phyloP scores from a whole-genome alignment of 352 stramenopile genomes.

The Globisporangium splendens region DNA sequence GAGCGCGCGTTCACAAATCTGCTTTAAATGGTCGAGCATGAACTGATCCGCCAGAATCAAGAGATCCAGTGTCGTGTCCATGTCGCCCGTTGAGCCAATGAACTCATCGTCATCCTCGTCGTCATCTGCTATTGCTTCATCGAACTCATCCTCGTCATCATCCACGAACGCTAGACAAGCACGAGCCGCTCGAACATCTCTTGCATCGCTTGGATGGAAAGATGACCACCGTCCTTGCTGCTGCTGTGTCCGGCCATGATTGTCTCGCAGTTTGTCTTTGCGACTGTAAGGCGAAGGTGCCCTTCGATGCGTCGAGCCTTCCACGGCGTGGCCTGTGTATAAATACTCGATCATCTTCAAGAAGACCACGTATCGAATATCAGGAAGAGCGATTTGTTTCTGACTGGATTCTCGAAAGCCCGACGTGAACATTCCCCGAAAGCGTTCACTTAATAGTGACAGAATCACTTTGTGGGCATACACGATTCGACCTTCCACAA shows the following conservation, averaged over 20 bases:
- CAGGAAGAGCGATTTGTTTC: constrained; percentile 85
- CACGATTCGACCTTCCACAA: constrained; percentile 91
- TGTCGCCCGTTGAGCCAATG: constrained; percentile 29
- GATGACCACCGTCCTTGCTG: constrained; percentile 23
- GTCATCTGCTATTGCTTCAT: neutral
- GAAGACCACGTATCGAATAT: constrained; percentile 90
- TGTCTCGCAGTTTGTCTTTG: neutral
- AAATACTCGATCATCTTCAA: constrained; percentile 93
- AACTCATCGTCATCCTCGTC: constrained; percentile 10
- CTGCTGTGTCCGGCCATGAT: neutral
- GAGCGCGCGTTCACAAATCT: constrained; percentile 90
- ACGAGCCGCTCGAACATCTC: constrained; percentile 8
- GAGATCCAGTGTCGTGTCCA: constrained; percentile 84
- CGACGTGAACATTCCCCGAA: constrained; percentile 93
- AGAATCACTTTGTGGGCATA: constrained; percentile 94
- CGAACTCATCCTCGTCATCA: constrained; percentile 11
- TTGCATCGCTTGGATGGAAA: constrained; percentile 12
- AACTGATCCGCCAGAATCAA: constrained; percentile 94
- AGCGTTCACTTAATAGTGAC: constrained; percentile 90
- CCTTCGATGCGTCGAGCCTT: constrained; percentile 2
- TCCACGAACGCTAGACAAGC: constrained; percentile 14
- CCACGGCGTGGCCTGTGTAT: constrained; percentile 80
- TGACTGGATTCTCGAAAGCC: constrained; percentile 87
- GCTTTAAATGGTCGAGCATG: constrained; percentile 96
- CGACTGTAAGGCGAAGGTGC: neutral